Evolutionary conservation across 2,329 filamentous ascomycete genomes (phyloP).

Genomic region (Kalaharituber pfeilii): DNA sequence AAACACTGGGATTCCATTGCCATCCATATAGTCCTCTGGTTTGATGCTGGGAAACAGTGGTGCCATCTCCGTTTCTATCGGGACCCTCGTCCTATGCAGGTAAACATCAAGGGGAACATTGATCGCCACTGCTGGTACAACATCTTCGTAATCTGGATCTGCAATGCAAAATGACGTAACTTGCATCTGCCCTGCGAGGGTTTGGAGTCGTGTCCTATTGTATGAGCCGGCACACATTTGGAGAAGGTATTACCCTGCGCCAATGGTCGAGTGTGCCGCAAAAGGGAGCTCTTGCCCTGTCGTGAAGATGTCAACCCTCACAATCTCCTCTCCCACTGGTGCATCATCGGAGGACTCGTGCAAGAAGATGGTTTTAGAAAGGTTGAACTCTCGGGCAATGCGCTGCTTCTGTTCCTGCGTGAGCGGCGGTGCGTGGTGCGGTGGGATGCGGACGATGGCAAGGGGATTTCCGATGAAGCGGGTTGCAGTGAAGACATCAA

Average conservation of each 20-base stretch:
- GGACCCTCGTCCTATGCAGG: constrained; percentile 35
- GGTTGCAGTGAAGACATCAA: constrained; percentile 44
- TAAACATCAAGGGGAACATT: constrained; percentile 55
- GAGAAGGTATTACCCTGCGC: constrained; percentile 35
- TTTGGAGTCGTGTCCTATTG: too few relatives aligned
- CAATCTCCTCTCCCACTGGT: constrained; percentile 24
- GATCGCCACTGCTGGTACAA: too few relatives aligned
- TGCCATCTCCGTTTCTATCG: constrained; percentile 19
- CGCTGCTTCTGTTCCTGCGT: constrained; percentile 38
- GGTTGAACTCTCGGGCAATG: constrained; percentile 46
- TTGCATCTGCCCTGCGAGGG: constrained; percentile 5
- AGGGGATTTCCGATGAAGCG: constrained; percentile 46
- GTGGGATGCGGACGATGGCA: constrained; percentile 40
- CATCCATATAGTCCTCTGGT: constrained; percentile 17
- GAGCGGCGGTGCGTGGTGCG: constrained; percentile 27
- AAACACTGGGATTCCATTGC: too few relatives aligned
- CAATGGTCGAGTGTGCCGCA: constrained; percentile 45
- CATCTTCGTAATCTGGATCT: too few relatives aligned
- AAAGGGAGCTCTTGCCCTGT: constrained; percentile 39
- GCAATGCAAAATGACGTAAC: too few relatives aligned
- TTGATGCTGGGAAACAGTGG: not conserved
- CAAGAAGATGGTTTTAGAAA: constrained; percentile 46
- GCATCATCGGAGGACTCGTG: constrained; percentile 32
- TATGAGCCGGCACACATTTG: constrained; percentile 15
- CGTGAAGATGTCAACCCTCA: constrained; percentile 44